These are phyloP conservation scores for Casuarina cunninghamiana DNA, from an alignment of 306 rosid genomes.

Conservation along the genomic window DNA sequence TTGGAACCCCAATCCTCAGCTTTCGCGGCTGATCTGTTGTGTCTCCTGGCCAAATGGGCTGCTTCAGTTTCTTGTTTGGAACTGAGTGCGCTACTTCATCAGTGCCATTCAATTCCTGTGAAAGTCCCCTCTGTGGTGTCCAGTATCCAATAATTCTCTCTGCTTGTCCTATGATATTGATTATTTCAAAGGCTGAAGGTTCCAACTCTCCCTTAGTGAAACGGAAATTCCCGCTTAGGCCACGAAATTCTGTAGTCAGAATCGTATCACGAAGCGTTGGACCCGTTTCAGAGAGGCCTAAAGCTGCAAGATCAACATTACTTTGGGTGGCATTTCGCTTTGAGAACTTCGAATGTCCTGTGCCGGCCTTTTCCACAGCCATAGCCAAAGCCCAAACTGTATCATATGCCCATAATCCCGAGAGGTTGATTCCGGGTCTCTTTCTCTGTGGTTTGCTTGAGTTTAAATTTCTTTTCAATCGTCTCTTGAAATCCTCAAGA, in stretches of 20 bases:
- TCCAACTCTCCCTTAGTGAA: conserved; percentile 33
- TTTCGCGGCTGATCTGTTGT: conserved; percentile 22
- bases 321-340: background rate
- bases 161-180: conserved; percentile 26
- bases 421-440: conserved; percentile 8
- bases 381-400: conserved; percentile 33
- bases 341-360: background rate
- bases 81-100: background rate
- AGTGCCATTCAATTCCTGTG: background rate
- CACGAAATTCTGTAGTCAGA: conserved; percentile 5
- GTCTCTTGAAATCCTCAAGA: conserved; percentile 25
- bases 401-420: conserved; percentile 47
- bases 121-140: conserved; percentile 15
- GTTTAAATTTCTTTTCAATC: conserved; percentile 4
- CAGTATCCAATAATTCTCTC: conserved; percentile 40
- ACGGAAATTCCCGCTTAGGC: conserved; percentile 29
- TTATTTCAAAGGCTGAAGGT: conserved; percentile 27
- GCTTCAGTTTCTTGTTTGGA: conserved; percentile 7
- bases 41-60: conserved; percentile 44
- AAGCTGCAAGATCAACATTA: conserved; percentile 12
- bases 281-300: conserved; percentile 22
- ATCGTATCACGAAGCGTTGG: conserved; percentile 8
- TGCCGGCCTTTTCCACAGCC: conserved; percentile 25
- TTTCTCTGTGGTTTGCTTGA: background rate
- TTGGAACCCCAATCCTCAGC: conserved; percentile 39